Evolutionary conservation across 305 asterid genomes (phyloP).

Genomic region (Fraxinus dipetala): DNA sequence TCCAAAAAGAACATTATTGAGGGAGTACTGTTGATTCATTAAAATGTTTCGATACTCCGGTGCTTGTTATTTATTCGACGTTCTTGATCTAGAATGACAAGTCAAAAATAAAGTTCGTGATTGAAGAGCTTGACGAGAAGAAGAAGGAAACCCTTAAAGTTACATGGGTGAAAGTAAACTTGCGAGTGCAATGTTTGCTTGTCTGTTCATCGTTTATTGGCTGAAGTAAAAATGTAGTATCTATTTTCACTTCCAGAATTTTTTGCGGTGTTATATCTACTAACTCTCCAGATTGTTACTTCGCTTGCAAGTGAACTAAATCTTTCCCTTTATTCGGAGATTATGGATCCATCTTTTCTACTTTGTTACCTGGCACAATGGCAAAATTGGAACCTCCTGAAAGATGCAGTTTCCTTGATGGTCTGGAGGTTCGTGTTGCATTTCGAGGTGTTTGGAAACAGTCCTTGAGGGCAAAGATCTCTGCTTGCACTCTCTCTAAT

Average conservation of each 20-base stretch:
- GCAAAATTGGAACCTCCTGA: conserved; percentile 91
- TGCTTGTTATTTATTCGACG: conserved; percentile 25
- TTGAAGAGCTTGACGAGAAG: conserved; percentile 97
- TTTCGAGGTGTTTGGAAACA: conserved; percentile 96
- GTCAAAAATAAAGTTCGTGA: conserved; percentile 79
- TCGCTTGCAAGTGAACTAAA: conserved; percentile 6
- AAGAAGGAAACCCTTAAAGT: conserved; percentile 90
- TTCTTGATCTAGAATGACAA: conserved; percentile 70
- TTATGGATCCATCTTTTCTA: conserved; percentile 94
- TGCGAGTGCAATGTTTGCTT: not conserved
- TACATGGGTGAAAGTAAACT: conserved; percentile 7
- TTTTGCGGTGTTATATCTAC: not conserved
- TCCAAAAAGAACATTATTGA: conserved; percentile 89
- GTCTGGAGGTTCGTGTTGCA: conserved; percentile 93
- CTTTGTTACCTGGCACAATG: conserved; percentile 91
- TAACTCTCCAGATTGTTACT: not conserved
- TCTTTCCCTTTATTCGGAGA: conserved; percentile 56
- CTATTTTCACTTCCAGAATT: not conserved
- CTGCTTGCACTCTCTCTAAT: conserved; percentile 88
- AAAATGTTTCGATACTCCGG: conserved; percentile 22
- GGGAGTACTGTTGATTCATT: conserved; percentile 44
- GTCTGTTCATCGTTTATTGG: not conserved
- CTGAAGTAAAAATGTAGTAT: not conserved
- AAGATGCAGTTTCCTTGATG: conserved; percentile 88
- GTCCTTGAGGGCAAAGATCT: conserved; percentile 90